A percentile compares a stretch with the other conserved stretches of the same genome.
These are phyloP conservation scores for Isabelozyma pseudorhagii DNA, from an alignment of 805 yeast species.

Conservation along the genomic window DNA sequence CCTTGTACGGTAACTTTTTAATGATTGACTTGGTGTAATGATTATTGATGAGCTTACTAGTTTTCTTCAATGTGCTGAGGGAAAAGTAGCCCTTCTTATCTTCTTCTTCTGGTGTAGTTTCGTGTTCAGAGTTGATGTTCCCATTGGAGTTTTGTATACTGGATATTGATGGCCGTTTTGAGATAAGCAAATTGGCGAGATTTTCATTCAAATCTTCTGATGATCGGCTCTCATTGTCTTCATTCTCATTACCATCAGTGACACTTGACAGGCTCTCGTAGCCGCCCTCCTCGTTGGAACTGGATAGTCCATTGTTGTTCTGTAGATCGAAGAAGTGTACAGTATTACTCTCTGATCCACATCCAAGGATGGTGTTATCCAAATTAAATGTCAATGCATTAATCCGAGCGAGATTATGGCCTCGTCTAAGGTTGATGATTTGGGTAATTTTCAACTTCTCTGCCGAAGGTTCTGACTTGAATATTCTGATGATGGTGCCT, in stretches of 20 bases:
- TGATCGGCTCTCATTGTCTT: conserved; percentile 14
- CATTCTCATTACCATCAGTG: conserved; percentile 16
- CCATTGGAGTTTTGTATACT: background rate
- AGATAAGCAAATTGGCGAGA: conserved; percentile 33
- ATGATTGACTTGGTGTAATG: conserved; percentile 35
- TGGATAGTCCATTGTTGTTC: conserved; percentile 2
- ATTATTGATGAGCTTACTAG: conserved; percentile 29
- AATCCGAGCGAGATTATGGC: conserved; percentile 35
- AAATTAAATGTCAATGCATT: conserved; percentile 32
- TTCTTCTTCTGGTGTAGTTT: conserved; percentile 7
- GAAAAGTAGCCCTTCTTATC: conserved; percentile 10
- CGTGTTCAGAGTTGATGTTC: conserved; percentile 4
- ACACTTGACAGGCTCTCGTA: conserved; percentile 8
- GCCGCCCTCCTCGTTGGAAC: conserved; percentile 5
- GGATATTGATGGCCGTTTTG: conserved; percentile 13
- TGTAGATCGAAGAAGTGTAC: conserved; percentile 35
- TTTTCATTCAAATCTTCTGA: conserved; percentile 43
- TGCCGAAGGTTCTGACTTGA: conserved; percentile 14
- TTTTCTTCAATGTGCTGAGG: conserved; percentile 16
- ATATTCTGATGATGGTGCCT: conserved; percentile 41
- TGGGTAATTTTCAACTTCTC: conserved; percentile 17
- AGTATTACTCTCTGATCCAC: conserved; percentile 39
- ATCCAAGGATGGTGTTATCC: conserved; percentile 32
- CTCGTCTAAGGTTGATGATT: conserved; percentile 36
- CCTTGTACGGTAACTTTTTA: conserved; percentile 38